Percentiles rank a stretch among this genome's conserved stretches.
Conservation (phyloP, 345 rosid genomes). For the Litchi chinensis region DNA sequence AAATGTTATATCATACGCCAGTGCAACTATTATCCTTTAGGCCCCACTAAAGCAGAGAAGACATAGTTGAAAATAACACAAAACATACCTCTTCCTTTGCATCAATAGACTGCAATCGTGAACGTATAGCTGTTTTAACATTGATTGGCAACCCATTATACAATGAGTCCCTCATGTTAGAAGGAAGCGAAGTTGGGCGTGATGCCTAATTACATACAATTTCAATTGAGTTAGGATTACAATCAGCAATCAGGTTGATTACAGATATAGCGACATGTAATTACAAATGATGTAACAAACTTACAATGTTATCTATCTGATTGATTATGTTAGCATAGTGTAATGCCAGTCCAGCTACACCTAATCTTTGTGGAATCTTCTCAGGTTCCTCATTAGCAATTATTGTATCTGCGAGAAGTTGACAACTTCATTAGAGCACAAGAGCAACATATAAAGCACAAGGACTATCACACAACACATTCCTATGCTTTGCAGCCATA, state of each 20-base stretch:
- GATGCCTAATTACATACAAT: slow-evolving; percentile 51
- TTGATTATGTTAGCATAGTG: slow-evolving; percentile 90
- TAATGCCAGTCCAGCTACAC: slow-evolving; percentile 82
- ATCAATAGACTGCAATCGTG: slow-evolving; percentile 50
- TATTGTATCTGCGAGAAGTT: slow-evolving; percentile 32
- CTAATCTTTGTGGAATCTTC: slow-evolving; percentile 53
- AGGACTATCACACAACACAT: neutral
- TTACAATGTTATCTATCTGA: slow-evolving; percentile 87
- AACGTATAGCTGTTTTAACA: slow-evolving; percentile 66
- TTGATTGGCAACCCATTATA: slow-evolving; percentile 63
- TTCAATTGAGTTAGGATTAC: slow-evolving; percentile 5
- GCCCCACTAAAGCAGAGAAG: neutral
- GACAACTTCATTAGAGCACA: slow-evolving; percentile 13
- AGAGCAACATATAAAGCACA: neutral
- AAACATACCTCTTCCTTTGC: slow-evolving; percentile 66
- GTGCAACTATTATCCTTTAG: neutral
- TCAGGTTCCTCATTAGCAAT: slow-evolving; percentile 22
- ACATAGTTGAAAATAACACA: neutral
- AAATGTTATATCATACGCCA: neutral
- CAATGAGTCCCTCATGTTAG: slow-evolving; percentile 66
- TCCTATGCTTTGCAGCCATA: too few relatives aligned
- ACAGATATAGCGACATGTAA: neutral
- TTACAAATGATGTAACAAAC: slow-evolving; percentile 18
- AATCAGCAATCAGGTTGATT: neutral
- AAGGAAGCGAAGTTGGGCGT: slow-evolving; percentile 70